Evolutionary conservation across 1,139 yeast species (phyloP).

Genomic region (Tardiomyces depauwii): DNA sequence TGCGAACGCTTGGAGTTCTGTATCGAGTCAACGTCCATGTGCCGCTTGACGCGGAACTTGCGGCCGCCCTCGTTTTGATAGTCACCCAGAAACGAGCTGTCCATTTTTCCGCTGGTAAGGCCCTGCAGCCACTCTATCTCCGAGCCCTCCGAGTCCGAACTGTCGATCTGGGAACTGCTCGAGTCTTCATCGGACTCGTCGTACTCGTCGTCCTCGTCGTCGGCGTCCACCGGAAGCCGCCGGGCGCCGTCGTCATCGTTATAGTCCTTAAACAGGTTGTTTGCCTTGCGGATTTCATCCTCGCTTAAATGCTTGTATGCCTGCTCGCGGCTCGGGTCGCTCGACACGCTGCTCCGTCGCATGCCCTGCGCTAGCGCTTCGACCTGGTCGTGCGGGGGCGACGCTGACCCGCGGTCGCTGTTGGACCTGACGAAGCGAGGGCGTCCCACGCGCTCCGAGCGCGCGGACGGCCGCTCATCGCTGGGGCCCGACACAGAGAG

Average conservation of each 20-base stretch:
- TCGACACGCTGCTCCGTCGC: not conserved
- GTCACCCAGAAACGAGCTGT: conserved; percentile 34
- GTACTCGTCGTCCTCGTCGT: conserved; percentile 9
- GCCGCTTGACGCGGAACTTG: conserved; percentile 26
- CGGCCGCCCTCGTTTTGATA: conserved; percentile 13
- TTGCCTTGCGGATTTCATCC: not conserved
- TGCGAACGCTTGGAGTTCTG: conserved; percentile 32
- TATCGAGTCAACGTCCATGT: conserved; percentile 30
- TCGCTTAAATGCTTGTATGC: not conserved
- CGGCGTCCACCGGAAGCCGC: not conserved
- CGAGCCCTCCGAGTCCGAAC: not conserved
- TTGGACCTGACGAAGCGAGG: not conserved
- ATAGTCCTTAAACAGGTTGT: not conserved
- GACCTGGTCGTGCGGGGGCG: not conserved
- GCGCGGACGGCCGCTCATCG: not conserved
- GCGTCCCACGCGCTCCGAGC: not conserved
- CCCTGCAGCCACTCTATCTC: not conserved
- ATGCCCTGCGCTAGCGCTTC: not conserved
- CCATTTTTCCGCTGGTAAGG: conserved; percentile 9
- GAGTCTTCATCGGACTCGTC: conserved; percentile 6
- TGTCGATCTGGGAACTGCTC: not conserved
- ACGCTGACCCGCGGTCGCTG: not conserved
- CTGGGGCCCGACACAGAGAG: not conserved
- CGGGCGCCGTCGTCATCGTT: not conserved
- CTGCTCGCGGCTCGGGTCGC: not conserved